A percentile compares a stretch with the other conserved stretches of the same genome.
phyloP scores from a whole-genome alignment of 164 flowering plant genomes.

The Houttuynia cordata region DNA sequence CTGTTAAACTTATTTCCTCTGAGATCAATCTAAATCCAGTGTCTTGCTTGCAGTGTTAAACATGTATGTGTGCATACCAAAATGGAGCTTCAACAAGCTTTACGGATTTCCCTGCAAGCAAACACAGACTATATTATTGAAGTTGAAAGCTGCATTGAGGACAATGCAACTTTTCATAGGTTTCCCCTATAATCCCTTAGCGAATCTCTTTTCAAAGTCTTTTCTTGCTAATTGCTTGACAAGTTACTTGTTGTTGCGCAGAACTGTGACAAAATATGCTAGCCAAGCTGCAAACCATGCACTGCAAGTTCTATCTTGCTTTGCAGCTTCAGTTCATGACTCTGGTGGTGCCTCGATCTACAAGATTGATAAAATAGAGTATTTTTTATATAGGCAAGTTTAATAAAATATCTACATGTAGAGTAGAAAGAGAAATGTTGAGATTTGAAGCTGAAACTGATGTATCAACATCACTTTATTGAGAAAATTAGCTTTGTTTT shows the following conservation, averaged over 20 bases:
- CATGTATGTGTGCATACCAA: constrained; percentile 60
- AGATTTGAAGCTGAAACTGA: not conserved
- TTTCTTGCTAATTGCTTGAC: constrained; percentile 1
- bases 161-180: constrained; percentile 79
- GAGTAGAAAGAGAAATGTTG: not conserved
- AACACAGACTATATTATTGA: constrained; percentile 60
- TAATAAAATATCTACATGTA: not conserved
- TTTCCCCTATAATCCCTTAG: constrained; percentile 8
- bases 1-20: not conserved
- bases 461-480: not conserved
- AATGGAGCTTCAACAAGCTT: constrained; percentile 53
- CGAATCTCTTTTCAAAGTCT: not conserved
- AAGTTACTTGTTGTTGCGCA: constrained; percentile 13
- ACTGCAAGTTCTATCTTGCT: constrained; percentile 27
- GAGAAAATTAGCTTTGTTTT: not conserved
- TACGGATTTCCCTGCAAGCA: constrained; percentile 31
- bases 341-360: constrained; percentile 11
- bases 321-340: constrained; percentile 23
- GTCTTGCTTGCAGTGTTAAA: constrained; percentile 44
- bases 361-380: constrained; percentile 41
- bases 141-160: constrained; percentile 68
- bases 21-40: not conserved
- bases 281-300: constrained; percentile 59
- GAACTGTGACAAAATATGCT: constrained; percentile 43
- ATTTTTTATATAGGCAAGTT: constrained; percentile 51